Percentiles rank a stretch among this genome's conserved stretches.
Conservation (phyloP, 1,139 yeast species). For the Candida tetrigidarum region DNA sequence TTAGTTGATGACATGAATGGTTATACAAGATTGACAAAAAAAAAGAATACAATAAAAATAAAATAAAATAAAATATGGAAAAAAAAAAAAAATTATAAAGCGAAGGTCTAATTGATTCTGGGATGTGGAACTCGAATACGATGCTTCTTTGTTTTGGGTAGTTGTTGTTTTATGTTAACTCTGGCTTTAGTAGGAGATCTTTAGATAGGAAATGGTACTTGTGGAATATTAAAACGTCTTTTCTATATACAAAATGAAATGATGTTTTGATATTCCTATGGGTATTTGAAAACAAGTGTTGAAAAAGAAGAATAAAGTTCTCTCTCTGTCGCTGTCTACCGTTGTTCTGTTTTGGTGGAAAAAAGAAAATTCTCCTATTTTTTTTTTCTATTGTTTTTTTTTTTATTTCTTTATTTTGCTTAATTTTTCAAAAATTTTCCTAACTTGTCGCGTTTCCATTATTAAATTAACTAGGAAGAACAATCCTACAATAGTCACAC, state of each 20-base stretch:
- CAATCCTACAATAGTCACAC: not conserved
- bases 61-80: not conserved
- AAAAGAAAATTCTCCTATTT: no score
- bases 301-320: not conserved
- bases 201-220: no score
- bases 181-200: no score
- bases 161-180: no score
- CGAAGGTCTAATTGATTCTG: slow-evolving; percentile 1
- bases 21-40: not conserved
- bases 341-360: not conserved
- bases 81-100: not conserved
- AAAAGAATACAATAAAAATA: not conserved
- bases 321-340: not conserved
- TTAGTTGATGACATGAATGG: not conserved
- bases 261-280: not conserved
- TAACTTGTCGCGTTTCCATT: not conserved
- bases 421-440: no score
- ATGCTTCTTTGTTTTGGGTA: no score
- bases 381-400: not conserved
- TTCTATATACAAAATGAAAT: not conserved
- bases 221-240: not conserved
- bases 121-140: no score
- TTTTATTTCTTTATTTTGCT: not conserved
- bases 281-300: not conserved
- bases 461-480: no score